Evolutionary conservation across 805 yeast genomes (phyloP).

Genomic region (Kluyveromyces starmeri): DNA sequence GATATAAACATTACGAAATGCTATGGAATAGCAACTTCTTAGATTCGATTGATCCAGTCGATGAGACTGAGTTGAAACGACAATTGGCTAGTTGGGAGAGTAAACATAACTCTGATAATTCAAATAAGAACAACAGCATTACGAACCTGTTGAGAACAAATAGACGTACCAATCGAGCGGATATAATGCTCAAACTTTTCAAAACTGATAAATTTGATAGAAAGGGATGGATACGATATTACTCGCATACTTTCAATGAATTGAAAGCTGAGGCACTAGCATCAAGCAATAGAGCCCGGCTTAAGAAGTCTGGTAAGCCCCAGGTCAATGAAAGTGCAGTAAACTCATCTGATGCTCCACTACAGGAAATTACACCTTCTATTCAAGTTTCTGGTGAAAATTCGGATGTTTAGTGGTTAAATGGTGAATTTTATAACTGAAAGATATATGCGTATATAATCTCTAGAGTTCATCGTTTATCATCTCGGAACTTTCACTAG

Average conservation of each 20-base stretch:
- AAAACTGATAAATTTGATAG: slow-evolving; percentile 41
- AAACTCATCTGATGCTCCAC: no score
- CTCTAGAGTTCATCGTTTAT: background rate
- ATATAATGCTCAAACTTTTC: slow-evolving; percentile 25
- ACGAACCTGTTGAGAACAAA: slow-evolving; percentile 29
- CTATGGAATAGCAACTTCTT: slow-evolving; percentile 68
- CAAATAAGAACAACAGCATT: slow-evolving; percentile 17
- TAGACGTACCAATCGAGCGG: slow-evolving; percentile 34
- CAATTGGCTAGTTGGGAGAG: slow-evolving; percentile 63
- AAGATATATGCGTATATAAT: background rate
- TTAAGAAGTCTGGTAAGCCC: background rate
- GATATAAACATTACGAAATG: slow-evolving; percentile 71
- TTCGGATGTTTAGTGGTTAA: no score
- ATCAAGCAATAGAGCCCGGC: slow-evolving; percentile 13
- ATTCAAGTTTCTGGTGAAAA: no score
- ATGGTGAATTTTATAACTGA: no score
- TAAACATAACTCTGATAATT: slow-evolving; percentile 14
- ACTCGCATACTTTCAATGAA: slow-evolving; percentile 33
- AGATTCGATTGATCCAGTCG: slow-evolving; percentile 59
- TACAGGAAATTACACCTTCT: no score
- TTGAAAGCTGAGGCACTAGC: slow-evolving; percentile 33
- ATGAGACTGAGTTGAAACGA: slow-evolving; percentile 45
- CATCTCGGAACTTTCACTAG: background rate
- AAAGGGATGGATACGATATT: slow-evolving; percentile 34
- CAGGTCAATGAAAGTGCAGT: no score